These are phyloP conservation scores for Fallopia convolvulus DNA, from an alignment of 148 eudicot species.

Conservation along the genomic window DNA sequence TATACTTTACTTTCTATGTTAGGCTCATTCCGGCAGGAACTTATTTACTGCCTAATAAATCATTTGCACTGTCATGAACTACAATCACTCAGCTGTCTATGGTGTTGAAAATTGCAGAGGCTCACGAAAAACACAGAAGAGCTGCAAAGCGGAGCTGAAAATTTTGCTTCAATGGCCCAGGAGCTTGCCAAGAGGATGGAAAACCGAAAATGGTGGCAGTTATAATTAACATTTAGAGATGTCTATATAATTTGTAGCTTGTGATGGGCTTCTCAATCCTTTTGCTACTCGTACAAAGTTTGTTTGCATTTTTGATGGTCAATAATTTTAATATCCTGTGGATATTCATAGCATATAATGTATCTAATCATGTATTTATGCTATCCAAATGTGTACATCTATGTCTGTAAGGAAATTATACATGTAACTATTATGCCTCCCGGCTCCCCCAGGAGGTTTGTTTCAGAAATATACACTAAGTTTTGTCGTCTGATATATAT, in stretches of 20 bases:
- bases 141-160: conserved; percentile 65
- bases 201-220: conserved; percentile 88
- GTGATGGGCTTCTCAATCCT: background rate
- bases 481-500: too few relatives aligned
- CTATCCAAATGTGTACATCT: too few relatives aligned
- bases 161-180: conserved; percentile 72
- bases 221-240: conserved; percentile 23
- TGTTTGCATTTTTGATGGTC: background rate
- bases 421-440: too few relatives aligned
- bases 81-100: background rate
- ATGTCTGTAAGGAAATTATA: too few relatives aligned
- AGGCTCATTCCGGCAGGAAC: background rate
- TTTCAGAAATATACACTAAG: too few relatives aligned
- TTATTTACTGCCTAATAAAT: background rate
- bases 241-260: background rate
- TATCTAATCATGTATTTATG: conserved; percentile 2
- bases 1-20: background rate
- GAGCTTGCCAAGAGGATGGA: conserved; percentile 82
- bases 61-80: background rate
- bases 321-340: background rate
- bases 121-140: conserved; percentile 62
- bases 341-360: background rate
- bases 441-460: too few relatives aligned
- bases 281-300: background rate
- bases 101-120: conserved; percentile 33